These are phyloP conservation scores for Rubia balearica DNA, from an alignment of 305 asterid species.

Conservation along the genomic window DNA sequence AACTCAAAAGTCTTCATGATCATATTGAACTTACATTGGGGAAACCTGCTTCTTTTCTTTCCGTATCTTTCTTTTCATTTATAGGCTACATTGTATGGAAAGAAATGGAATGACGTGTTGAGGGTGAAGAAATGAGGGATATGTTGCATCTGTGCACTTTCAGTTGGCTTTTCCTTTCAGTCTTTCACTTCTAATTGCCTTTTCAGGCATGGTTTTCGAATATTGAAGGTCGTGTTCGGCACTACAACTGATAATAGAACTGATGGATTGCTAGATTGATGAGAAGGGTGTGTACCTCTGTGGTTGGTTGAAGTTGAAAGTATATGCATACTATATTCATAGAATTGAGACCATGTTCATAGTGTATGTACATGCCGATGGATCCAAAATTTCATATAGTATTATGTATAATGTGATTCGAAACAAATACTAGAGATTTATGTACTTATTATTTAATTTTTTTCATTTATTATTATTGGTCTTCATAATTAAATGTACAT, in stretches of 20 bases:
- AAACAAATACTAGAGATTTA: too few species aligned
- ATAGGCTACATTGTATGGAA: background rate
- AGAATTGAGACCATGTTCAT: too few species aligned
- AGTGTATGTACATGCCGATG: too few species aligned
- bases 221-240: slow-evolving; percentile 50
- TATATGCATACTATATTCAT: too few species aligned
- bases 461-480: too few species aligned
- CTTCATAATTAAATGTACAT: too few species aligned
- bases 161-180: background rate
- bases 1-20: background rate
- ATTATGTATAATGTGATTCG: too few species aligned
- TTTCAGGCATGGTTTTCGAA: slow-evolving; percentile 69
- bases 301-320: too few species aligned
- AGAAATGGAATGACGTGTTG: too few species aligned
- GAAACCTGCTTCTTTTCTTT: background rate
- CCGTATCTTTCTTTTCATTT: background rate
- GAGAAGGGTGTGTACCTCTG: slow-evolving; percentile 49
- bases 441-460: too few species aligned
- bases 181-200: slow-evolving; percentile 14
- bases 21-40: background rate
- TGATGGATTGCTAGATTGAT: slow-evolving; percentile 28
- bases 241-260: slow-evolving; percentile 29
- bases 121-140: background rate
- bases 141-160: background rate
- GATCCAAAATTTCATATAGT: too few species aligned